phyloP scores from a whole-genome alignment of 2,329 filamentous ascomycete species.

The Mycosphaerella arachidis region DNA sequence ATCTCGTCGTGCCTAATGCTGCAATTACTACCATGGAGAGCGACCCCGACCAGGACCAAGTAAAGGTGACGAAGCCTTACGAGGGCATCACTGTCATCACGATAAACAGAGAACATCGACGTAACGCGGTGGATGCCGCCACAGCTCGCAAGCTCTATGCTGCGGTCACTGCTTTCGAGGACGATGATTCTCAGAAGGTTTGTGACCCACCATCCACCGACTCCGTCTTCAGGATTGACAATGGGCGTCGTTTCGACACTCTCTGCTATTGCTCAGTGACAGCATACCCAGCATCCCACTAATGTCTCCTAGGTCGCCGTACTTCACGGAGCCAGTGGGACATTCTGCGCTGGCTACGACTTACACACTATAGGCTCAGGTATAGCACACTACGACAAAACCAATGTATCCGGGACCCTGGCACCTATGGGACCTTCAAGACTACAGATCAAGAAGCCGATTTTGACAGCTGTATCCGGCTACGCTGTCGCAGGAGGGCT shows the following conservation, averaged over 20 bases:
- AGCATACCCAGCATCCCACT: not conserved
- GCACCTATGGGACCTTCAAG: conserved; percentile 53
- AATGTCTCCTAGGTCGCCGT: conserved; percentile 27
- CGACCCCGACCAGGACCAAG: conserved; percentile 9
- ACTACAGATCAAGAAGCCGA: conserved; percentile 48
- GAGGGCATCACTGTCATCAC: conserved; percentile 52
- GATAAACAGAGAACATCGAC: conserved; percentile 48
- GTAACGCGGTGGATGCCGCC: conserved; percentile 50
- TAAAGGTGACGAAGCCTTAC: conserved; percentile 21
- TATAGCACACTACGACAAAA: conserved; percentile 19
- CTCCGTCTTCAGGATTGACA: no score
- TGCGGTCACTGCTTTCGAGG: conserved; percentile 49
- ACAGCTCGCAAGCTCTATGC: conserved; percentile 48
- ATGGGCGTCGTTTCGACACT: no score
- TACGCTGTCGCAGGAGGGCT: conserved; percentile 53
- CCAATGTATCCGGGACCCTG: conserved; percentile 36
- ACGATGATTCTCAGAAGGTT: conserved; percentile 49
- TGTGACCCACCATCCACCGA: not conserved
- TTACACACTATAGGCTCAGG: conserved; percentile 42
- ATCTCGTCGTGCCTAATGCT: no score
- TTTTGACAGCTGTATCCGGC: conserved; percentile 50
- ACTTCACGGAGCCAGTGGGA: conserved; percentile 44
- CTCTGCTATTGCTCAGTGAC: not conserved
- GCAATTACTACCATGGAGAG: not conserved
- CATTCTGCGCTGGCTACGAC: conserved; percentile 54